phyloP scores from a whole-genome alignment of 2,329 filamentous ascomycete species.

The Lachnellula occidentalis region DNA sequence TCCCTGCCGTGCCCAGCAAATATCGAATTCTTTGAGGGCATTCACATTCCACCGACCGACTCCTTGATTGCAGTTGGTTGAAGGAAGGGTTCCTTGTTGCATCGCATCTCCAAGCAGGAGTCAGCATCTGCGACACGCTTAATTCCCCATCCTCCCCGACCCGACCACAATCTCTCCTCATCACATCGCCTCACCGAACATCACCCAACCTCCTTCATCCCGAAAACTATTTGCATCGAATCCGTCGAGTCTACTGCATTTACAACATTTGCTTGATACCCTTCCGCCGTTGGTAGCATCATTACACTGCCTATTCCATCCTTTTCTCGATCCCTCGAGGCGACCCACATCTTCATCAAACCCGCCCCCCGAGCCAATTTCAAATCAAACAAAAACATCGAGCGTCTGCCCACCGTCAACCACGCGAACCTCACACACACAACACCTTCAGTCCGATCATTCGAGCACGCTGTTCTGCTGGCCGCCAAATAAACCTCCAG shows the following conservation, averaged over 20 bases:
- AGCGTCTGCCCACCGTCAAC: conserved; percentile 8
- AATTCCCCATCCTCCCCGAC: conserved; percentile 5
- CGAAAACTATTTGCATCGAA: conserved; percentile 6
- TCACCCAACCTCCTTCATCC: neutral
- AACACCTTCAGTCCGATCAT: conserved; percentile 4
- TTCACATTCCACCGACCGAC: neutral
- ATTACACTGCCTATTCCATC: conserved; percentile 14
- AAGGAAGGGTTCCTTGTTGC: too few relatives aligned
- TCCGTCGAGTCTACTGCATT: conserved; percentile 9
- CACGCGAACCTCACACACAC: conserved; percentile 4
- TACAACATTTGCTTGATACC: conserved; percentile 10
- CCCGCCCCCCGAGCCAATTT: conserved; percentile 10
- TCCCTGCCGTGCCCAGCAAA: neutral
- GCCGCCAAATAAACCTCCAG: conserved; percentile 2
- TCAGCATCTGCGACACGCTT: conserved; percentile 18
- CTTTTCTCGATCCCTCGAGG: conserved; percentile 8
- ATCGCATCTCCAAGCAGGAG: neutral
- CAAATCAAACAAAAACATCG: conserved; percentile 13
- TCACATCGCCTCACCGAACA: too few relatives aligned
- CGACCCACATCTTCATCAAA: conserved; percentile 23
- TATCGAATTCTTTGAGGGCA: neutral
- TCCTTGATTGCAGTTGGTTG: neutral
- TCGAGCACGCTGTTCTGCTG: conserved; percentile 18
- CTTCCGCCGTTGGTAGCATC: conserved; percentile 17
- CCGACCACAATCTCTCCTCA: conserved; percentile 4